phyloP scores from a whole-genome alignment of 352 stramenopile genomes.

The Blastocystis hominis region DNA sequence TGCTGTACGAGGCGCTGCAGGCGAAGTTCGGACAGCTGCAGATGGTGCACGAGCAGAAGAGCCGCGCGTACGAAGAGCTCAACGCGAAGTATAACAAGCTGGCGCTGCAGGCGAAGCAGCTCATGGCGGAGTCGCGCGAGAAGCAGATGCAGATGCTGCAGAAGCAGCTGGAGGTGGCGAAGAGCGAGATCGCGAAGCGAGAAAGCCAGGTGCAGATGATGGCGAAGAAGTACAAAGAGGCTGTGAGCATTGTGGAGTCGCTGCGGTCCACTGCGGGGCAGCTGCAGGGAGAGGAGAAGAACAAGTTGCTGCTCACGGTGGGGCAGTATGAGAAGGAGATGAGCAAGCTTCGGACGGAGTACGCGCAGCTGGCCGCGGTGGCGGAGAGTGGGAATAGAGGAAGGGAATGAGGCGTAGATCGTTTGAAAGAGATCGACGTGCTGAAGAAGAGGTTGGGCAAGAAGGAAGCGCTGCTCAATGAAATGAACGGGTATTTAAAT shows the following conservation, averaged over 20 bases:
- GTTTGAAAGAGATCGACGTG: background rate
- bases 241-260: constrained; percentile 9
- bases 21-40: constrained; percentile 3
- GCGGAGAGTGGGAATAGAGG: background rate
- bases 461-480: background rate
- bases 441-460: background rate
- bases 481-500: constrained; percentile 49
- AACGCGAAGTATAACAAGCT: background rate
- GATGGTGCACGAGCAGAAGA: background rate
- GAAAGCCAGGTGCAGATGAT: background rate
- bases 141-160: background rate
- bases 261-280: background rate
- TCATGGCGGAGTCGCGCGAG: background rate
- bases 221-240: background rate
- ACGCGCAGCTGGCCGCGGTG: background rate
- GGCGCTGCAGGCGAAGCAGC: background rate
- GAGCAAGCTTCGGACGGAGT: background rate
- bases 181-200: background rate
- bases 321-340: constrained; percentile 33
- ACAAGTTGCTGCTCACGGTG: background rate
- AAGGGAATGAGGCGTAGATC: background rate
- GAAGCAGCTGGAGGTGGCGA: background rate
- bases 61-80: background rate
- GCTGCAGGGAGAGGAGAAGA: background rate
- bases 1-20: background rate